Base-by-base conservation (phyloP, 179 eudicot species). In the Monotropa hypopitys region DNA sequence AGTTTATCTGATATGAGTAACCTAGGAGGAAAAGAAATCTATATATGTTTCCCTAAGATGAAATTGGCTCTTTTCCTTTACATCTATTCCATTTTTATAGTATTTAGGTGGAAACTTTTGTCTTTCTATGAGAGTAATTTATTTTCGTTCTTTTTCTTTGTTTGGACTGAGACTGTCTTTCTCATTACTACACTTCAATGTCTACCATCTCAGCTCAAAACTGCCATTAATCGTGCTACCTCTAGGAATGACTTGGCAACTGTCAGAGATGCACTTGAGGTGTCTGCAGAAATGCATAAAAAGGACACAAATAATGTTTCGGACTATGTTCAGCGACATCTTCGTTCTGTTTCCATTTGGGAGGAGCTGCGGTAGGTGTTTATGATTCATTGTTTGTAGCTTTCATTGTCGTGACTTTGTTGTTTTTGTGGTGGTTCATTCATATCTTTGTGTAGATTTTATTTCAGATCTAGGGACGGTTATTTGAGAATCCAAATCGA, bases 221-320 rank as follows among this genome's bases (percentile, higher is more conserved):
- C 94, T 9, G 98, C 99, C 76, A 89, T 95, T 57, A 93, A 83
- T 80, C 97, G 91, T 84, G 98, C 98, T 79, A 88, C 82, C 76
- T 90, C 98, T 42, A 89, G 99, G 72, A 93, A 86, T 85, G 98
- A 95, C 85, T 85, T 95, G 96, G 83, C 89, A 76, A 95, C 98
- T 49, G 82, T 93, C 68, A 86, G 97, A 82, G 99, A 95, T 87
- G 99, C 97, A 70, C 98, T 96, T 70, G 99, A 96, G 87, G 99
- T 93, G 26, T 93, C 99, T 72, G 94, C 92, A 76, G 97, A 91
- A 86, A 96, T 93, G 90, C 90, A 80, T 81, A 96, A 91, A 73
- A 91, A 88, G 84, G 99, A 93, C 75, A 83, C 80, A 20, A 91
- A 89, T 77, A 88, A 89, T 88, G 95, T 96, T 69, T 84, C 97